These are phyloP conservation scores for Aspergillus ustus DNA, from an alignment of 2,329 filamentous ascomycete species.

Conservation along the genomic window DNA sequence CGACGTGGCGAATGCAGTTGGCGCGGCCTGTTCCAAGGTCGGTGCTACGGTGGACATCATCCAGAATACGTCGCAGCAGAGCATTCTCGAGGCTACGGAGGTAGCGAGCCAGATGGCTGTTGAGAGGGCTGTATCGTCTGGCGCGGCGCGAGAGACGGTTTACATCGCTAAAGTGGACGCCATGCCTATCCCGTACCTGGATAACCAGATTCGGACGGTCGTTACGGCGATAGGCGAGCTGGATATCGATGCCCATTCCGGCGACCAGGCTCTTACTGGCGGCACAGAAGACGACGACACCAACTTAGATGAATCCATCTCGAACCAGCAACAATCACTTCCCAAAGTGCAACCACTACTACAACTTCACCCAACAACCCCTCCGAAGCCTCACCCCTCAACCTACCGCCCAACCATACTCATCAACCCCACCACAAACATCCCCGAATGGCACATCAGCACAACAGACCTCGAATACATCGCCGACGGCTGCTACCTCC, in stretches of 20 bases:
- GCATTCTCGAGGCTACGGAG: not conserved
- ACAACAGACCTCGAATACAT: not conserved
- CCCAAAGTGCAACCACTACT: not conserved
- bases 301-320: not conserved
- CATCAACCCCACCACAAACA: not conserved
- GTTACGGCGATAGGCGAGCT: not conserved
- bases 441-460: not conserved
- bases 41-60: not conserved
- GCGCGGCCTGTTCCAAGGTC: not conserved
- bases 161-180: not conserved
- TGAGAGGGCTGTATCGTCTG: not conserved
- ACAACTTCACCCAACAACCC: no score
- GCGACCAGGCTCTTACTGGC: not conserved
- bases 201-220: not conserved
- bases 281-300: not conserved
- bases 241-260: not conserved
- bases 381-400: not conserved
- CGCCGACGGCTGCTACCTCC: not conserved
- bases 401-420: not conserved
- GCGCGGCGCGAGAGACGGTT: not conserved
- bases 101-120: not conserved
- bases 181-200: not conserved
- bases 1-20: not conserved
- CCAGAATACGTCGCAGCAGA: not conserved
- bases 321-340: not conserved